Evolutionary conservation across 1,284 basidiomycete genomes (phyloP).

Genomic region (Fistulinella cinereoalba): DNA sequence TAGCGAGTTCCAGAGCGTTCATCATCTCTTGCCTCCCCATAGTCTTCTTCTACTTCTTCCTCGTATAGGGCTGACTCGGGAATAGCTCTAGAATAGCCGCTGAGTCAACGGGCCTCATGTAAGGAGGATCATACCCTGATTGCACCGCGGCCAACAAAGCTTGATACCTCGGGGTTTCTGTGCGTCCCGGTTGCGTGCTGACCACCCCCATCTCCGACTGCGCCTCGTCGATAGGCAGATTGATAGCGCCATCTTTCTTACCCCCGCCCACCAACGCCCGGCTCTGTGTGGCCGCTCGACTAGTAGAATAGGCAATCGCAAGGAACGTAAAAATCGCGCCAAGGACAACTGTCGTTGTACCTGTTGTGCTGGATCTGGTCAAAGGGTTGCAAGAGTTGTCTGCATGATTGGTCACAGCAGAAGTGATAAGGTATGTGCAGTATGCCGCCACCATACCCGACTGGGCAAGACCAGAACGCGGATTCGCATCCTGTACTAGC

Average conservation of each 20-base stretch:
- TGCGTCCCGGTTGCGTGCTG: conserved; percentile 82
- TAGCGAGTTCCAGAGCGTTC: conserved; percentile 97
- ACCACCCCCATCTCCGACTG: conserved; percentile 73
- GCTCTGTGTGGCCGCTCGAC: conserved; percentile 92
- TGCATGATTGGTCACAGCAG: conserved; percentile 90
- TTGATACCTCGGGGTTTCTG: conserved; percentile 90
- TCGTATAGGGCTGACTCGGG: conserved; percentile 92
- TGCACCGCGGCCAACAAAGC: conserved; percentile 94
- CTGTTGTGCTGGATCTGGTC: conserved; percentile 64
- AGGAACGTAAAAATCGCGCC: conserved; percentile 97
- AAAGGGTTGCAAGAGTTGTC: conserved; percentile 89
- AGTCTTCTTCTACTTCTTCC: conserved; percentile 67
- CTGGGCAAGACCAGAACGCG: conserved; percentile 93
- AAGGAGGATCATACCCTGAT: conserved; percentile 62
- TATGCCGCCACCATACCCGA: conserved; percentile 96
- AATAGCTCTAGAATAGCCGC: conserved; percentile 72
- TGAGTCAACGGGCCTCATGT: too few species aligned
- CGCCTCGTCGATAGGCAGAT: conserved; percentile 55
- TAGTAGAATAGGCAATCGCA: conserved; percentile 97
- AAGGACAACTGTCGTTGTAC: conserved; percentile 85
- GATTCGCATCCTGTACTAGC: conserved; percentile 88
- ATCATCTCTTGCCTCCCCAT: conserved; percentile 83
- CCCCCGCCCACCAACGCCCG: conserved; percentile 81
- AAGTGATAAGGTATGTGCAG: conserved; percentile 94
- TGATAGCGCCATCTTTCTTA: conserved; percentile 60